Conservation (phyloP, 768 basidiomycete genomes). For the Suillus fuscotomentosus region DNA sequence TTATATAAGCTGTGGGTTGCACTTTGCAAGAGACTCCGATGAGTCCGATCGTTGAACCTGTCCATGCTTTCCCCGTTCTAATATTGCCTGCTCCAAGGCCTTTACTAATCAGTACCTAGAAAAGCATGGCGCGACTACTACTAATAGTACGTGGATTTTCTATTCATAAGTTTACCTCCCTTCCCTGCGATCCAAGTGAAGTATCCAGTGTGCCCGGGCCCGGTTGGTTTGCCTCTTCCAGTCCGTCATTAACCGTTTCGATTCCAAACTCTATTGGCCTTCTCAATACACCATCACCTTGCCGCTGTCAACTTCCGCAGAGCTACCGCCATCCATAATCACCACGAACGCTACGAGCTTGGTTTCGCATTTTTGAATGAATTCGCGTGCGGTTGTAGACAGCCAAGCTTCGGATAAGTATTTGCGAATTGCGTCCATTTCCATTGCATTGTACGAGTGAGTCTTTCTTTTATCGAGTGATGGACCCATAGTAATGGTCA, state of each 20-base stretch:
- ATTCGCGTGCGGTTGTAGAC: neutral
- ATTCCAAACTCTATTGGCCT: neutral
- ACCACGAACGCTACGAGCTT: neutral
- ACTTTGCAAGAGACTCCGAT: neutral
- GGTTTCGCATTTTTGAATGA: neutral
- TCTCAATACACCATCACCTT: neutral
- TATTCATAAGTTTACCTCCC: neutral
- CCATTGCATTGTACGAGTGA: slow-evolving; percentile 39
- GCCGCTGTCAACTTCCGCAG: neutral
- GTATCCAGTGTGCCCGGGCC: neutral
- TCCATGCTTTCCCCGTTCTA: neutral
- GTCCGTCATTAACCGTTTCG: neutral
- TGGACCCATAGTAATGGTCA: neutral
- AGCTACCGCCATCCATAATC: neutral
- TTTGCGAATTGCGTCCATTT: slow-evolving; percentile 35
- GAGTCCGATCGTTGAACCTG: neutral
- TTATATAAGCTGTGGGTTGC: neutral
- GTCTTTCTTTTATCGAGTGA: slow-evolving; percentile 9
- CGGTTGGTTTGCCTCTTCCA: neutral
- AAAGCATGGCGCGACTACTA: neutral
- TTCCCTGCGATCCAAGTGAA: neutral
- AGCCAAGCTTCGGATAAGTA: slow-evolving; percentile 24
- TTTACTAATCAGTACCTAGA: neutral
- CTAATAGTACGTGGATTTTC: neutral
- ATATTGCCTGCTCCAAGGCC: neutral